These are phyloP conservation scores for Thielaviopsis musarum DNA, from an alignment of 2,329 filamentous ascomycete genomes.

Conservation along the genomic window DNA sequence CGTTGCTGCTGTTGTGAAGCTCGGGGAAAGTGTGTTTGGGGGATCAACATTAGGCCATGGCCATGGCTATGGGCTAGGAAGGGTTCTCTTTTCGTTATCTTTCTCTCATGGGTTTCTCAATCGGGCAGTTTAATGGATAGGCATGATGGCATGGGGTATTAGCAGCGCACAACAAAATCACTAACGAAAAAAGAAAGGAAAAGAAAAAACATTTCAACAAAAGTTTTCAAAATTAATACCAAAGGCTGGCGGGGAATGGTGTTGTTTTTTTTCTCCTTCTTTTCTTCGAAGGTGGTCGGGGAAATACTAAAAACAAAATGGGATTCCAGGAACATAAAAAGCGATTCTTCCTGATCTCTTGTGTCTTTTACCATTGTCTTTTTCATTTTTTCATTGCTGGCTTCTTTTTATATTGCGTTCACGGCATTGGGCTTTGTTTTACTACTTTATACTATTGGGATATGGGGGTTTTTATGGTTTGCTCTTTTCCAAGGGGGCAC, in stretches of 20 bases:
- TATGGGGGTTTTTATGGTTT: not conserved
- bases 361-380: not conserved
- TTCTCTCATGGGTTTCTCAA: constrained; percentile 5
- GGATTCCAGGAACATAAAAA: not conserved
- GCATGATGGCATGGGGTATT: not conserved
- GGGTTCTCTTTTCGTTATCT: constrained; percentile 8
- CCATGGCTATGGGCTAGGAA: constrained; percentile 12
- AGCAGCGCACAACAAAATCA: constrained; percentile 1
- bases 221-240: not conserved
- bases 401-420: not conserved
- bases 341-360: not conserved
- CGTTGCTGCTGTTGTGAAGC: constrained; percentile 10
- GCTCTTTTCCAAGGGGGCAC: too few species aligned
- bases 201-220: not conserved
- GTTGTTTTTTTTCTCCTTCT: not conserved
- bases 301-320: not conserved
- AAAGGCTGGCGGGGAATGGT: not conserved
- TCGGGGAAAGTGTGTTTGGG: constrained; percentile 6
- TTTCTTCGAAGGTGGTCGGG: not conserved
- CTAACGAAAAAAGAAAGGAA: not conserved
- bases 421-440: not conserved
- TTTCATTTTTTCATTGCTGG: not conserved
- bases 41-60: constrained; percentile 11
- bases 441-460: not conserved
- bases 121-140: not conserved